Percentiles rank a stretch among this genome's conserved stretches.
These are phyloP conservation scores for Zelopaecilomyces penicillatus DNA, from an alignment of 2,329 filamentous ascomycete genomes.

Conservation along the genomic window DNA sequence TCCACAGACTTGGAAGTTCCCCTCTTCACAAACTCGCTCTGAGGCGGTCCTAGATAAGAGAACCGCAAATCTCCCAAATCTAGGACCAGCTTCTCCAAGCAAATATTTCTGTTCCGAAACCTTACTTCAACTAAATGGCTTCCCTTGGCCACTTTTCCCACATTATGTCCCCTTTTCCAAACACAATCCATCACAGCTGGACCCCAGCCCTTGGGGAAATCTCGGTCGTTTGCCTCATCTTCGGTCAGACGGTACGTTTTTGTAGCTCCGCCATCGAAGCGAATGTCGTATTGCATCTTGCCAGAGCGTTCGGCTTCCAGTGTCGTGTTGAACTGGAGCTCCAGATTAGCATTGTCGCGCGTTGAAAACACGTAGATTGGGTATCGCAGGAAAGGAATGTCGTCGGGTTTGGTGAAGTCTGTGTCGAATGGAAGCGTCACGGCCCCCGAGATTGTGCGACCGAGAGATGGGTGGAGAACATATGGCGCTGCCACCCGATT, in stretches of 20 bases:
- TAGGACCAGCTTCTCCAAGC: slow-evolving; percentile 29
- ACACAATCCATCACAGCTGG: slow-evolving; percentile 39
- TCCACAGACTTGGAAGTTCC: not conserved
- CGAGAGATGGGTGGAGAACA: slow-evolving; percentile 22
- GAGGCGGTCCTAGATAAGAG: slow-evolving; percentile 28
- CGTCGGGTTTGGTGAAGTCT: slow-evolving; percentile 11
- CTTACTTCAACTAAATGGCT: slow-evolving; percentile 21
- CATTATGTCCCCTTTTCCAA: slow-evolving; percentile 34
- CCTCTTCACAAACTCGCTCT: slow-evolving; percentile 17
- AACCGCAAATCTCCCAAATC: slow-evolving; percentile 23
- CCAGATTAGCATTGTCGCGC: slow-evolving; percentile 16
- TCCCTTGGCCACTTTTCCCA: slow-evolving; percentile 17
- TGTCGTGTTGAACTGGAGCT: slow-evolving; percentile 29
- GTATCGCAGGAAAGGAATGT: slow-evolving; percentile 18
- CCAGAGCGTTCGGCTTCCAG: slow-evolving; percentile 43
- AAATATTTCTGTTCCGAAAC: slow-evolving; percentile 24
- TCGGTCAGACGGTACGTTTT: slow-evolving; percentile 23
- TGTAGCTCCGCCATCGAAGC: slow-evolving; percentile 33
- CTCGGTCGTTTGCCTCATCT: slow-evolving; percentile 20
- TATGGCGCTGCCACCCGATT: slow-evolving; percentile 18
- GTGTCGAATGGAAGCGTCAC: slow-evolving; percentile 13
- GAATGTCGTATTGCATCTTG: slow-evolving; percentile 41
- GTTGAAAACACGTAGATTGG: slow-evolving; percentile 22
- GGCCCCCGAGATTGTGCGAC: slow-evolving; percentile 16
- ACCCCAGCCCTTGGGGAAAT: slow-evolving; percentile 39